These are phyloP conservation scores for Penicillium goetzii DNA, from an alignment of 495 filamentous ascomycete species.

Conservation along the genomic window DNA sequence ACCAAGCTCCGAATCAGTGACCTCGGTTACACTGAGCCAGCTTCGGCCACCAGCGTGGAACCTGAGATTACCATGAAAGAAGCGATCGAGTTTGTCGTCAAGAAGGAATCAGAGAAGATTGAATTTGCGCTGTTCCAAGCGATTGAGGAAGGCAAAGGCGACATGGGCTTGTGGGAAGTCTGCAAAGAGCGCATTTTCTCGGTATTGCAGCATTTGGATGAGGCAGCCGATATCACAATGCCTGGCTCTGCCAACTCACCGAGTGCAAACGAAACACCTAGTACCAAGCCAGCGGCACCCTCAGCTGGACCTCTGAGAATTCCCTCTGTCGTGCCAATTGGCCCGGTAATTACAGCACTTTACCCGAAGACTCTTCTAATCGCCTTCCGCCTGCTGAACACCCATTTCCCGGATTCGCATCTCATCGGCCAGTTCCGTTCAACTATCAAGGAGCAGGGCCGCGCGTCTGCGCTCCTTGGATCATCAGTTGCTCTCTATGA, in stretches of 20 bases:
- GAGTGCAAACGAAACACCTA: not conserved
- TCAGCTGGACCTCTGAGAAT: constrained; percentile 30
- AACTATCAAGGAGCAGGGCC: constrained; percentile 70
- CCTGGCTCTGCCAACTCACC: not conserved
- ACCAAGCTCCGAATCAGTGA: constrained; percentile 24
- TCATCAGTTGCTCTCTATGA: constrained; percentile 76
- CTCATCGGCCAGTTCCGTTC: constrained; percentile 67
- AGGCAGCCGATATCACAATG: constrained; percentile 14
- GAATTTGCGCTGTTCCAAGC: constrained; percentile 33
- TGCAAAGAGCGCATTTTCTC: constrained; percentile 72
- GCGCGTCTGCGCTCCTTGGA: constrained; percentile 72
- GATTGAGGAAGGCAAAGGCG: constrained; percentile 54
- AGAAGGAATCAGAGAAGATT: constrained; percentile 36
- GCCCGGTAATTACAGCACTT: constrained; percentile 63
- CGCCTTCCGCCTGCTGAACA: constrained; percentile 66
- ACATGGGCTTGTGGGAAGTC: constrained; percentile 71
- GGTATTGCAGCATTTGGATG: constrained; percentile 52
- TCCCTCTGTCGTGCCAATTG: constrained; percentile 41
- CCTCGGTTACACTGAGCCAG: constrained; percentile 28
- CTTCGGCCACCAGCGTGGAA: constrained; percentile 12
- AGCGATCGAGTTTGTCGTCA: constrained; percentile 34
- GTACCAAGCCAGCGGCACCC: not conserved
- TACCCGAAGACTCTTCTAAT: constrained; percentile 68
- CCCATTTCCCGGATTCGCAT: constrained; percentile 61
- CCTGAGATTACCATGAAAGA: constrained; percentile 24